phyloP scores from a whole-genome alignment of 768 basidiomycete species.

The Collybiopsis luxurians region DNA sequence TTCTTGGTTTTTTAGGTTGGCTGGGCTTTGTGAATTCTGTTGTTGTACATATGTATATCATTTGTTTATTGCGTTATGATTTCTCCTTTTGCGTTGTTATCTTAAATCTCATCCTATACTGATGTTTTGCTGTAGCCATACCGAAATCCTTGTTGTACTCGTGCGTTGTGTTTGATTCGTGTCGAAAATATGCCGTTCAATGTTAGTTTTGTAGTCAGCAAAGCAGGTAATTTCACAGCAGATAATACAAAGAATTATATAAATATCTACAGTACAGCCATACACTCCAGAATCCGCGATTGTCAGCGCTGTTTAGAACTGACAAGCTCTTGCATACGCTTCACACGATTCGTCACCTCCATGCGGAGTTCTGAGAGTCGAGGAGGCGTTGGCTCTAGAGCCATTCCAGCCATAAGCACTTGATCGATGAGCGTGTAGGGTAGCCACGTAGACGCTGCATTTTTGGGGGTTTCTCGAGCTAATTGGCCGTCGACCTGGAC shows the following conservation, averaged over 20 bases:
- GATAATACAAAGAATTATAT: background rate
- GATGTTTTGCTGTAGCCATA: slow-evolving; percentile 1
- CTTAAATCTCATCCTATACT: background rate
- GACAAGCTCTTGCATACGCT: slow-evolving; percentile 60
- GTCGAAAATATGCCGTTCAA: too few relatives aligned
- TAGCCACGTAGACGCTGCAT: slow-evolving; percentile 68
- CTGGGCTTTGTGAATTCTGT: background rate
- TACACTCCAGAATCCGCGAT: background rate
- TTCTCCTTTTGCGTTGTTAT: background rate
- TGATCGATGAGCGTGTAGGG: slow-evolving; percentile 86
- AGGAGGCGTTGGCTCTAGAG: slow-evolving; percentile 46
- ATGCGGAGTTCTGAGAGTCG: slow-evolving; percentile 52
- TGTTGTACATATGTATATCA: background rate
- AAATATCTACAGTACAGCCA: background rate
- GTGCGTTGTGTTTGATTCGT: background rate
- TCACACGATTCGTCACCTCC: slow-evolving; percentile 62
- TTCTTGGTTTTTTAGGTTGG: background rate
- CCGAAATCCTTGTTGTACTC: background rate
- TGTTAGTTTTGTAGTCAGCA: too few relatives aligned
- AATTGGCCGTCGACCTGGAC: slow-evolving; percentile 52
- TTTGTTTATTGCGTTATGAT: background rate
- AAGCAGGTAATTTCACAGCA: background rate
- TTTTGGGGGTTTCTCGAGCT: slow-evolving; percentile 48
- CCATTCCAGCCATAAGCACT: slow-evolving; percentile 63
- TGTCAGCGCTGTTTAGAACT: background rate